Percentiles rank a stretch among this genome's conserved stretches.
Evolutionary conservation across 352 stramenopile genomes (phyloP).

Genomic region (Globisporangium carolinianum): DNA sequence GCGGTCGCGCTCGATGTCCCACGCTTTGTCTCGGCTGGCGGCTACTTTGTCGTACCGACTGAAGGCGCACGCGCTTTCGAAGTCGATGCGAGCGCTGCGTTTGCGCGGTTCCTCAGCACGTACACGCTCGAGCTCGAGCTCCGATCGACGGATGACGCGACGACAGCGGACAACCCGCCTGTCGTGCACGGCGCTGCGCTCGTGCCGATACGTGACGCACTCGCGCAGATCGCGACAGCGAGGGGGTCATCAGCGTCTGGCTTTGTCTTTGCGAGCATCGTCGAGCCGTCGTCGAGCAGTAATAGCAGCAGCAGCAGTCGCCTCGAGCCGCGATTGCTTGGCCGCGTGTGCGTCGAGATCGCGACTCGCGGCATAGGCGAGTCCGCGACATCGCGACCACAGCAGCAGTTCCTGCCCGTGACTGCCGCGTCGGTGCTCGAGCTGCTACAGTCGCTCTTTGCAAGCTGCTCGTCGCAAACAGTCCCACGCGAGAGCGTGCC

Average conservation of each 20-base stretch:
- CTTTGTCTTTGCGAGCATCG: conserved; percentile 3
- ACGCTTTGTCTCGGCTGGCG: conserved; percentile 1
- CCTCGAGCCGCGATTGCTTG: conserved; percentile 3
- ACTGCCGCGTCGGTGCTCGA: not conserved
- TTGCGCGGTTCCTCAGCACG: conserved; percentile 3
- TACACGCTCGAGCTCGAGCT: conserved; percentile 7
- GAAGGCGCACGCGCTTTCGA: conserved; percentile 3
- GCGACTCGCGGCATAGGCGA: not conserved
- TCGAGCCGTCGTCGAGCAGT: not conserved
- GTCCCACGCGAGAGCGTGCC: not conserved
- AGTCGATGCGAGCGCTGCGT: conserved; percentile 7
- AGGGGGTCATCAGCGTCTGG: not conserved
- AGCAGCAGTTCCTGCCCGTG: conserved; percentile 1
- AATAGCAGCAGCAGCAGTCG: not conserved
- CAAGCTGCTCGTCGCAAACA: too few species aligned
- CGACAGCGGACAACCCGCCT: not conserved
- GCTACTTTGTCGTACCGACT: conserved; percentile 6
- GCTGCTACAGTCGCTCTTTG: conserved; percentile 4
- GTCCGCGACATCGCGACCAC: not conserved
- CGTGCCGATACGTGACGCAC: not conserved
- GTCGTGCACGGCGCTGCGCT: not conserved
- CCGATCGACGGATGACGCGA: not conserved
- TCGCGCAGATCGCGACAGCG: not conserved
- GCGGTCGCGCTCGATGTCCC: not conserved
- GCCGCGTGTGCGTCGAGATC: conserved; percentile 7